These are phyloP conservation scores for Periconia sp. DNA, from an alignment of 2,329 filamentous ascomycete genomes.

Conservation along the genomic window DNA sequence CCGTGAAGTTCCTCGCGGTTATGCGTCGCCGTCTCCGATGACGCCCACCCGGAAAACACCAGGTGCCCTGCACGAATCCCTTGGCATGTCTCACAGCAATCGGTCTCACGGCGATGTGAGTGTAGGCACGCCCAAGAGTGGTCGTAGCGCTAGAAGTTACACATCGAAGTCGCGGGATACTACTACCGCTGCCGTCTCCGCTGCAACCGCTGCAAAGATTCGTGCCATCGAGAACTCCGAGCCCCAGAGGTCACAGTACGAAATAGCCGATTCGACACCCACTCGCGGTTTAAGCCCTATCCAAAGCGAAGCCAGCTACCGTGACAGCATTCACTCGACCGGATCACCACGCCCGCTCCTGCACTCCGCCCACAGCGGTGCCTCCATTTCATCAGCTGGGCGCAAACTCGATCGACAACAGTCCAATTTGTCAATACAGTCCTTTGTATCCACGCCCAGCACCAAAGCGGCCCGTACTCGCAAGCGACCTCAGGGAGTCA, in stretches of 20 bases:
- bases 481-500: slow-evolving; percentile 56
- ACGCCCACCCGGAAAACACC: slow-evolving; percentile 66
- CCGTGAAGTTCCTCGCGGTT: slow-evolving; percentile 64
- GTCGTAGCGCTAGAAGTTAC: slow-evolving; percentile 47
- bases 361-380: slow-evolving; percentile 49
- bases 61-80: slow-evolving; percentile 55
- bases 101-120: slow-evolving; percentile 55
- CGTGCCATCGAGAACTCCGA: slow-evolving; percentile 37
- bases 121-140: slow-evolving; percentile 43
- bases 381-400: slow-evolving; percentile 63
- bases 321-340: slow-evolving; percentile 23
- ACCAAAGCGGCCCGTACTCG: slow-evolving; percentile 58
- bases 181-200: slow-evolving; percentile 24
- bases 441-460: slow-evolving; percentile 60
- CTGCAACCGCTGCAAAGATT: slow-evolving; percentile 42
- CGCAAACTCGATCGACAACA: slow-evolving; percentile 56
- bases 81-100: slow-evolving; percentile 69
- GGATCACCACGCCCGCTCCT: slow-evolving; percentile 46
- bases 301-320: slow-evolving; percentile 85
- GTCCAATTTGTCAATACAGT: slow-evolving; percentile 62
- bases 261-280: slow-evolving; percentile 36
- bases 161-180: slow-evolving; percentile 33
- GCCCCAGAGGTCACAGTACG: slow-evolving; percentile 40
- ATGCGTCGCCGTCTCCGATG: slow-evolving; percentile 62
- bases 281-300: slow-evolving; percentile 79